These are phyloP conservation scores for Neurospora discreta DNA, from an alignment of 495 filamentous ascomycete genomes.

Conservation along the genomic window DNA sequence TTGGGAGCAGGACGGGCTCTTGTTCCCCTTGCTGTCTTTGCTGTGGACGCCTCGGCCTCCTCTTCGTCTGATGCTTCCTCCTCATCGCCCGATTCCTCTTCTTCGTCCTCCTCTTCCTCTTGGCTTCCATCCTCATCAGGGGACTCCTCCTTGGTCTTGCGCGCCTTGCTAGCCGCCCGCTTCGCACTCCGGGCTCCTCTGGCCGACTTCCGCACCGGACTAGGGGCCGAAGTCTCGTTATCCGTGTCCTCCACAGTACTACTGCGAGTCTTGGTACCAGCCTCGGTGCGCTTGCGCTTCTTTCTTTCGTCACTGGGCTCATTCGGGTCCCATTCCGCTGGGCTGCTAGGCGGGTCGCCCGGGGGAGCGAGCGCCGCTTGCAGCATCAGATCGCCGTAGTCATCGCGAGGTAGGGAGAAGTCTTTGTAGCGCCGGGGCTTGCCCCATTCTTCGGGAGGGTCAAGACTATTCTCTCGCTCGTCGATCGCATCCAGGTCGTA, in stretches of 20 bases:
- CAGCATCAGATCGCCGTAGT: constrained; percentile 69
- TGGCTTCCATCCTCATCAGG: constrained; percentile 58
- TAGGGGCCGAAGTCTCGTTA: constrained; percentile 25
- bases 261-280: constrained; percentile 28
- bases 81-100: constrained; percentile 26
- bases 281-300: constrained; percentile 33
- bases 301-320: constrained; percentile 17
- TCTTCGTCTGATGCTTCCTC: constrained; percentile 20
- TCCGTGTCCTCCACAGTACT: constrained; percentile 49
- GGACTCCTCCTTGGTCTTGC: constrained; percentile 35
- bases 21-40: constrained; percentile 13
- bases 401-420: constrained; percentile 66
- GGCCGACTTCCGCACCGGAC: constrained; percentile 22
- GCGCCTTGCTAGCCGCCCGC: constrained; percentile 29
- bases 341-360: constrained; percentile 45
- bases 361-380: constrained; percentile 48
- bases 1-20: constrained; percentile 12
- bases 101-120: constrained; percentile 44
- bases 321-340: constrained; percentile 38
- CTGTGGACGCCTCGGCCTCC: constrained; percentile 17
- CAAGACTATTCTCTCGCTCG: constrained; percentile 62
- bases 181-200: constrained; percentile 28
- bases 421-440: constrained; percentile 46
- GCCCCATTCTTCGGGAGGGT: constrained; percentile 49
- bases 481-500: constrained; percentile 87